Evolutionary conservation across 2,329 filamentous ascomycete species (phyloP).

Genomic region (Trichophyton schoenleinii): DNA sequence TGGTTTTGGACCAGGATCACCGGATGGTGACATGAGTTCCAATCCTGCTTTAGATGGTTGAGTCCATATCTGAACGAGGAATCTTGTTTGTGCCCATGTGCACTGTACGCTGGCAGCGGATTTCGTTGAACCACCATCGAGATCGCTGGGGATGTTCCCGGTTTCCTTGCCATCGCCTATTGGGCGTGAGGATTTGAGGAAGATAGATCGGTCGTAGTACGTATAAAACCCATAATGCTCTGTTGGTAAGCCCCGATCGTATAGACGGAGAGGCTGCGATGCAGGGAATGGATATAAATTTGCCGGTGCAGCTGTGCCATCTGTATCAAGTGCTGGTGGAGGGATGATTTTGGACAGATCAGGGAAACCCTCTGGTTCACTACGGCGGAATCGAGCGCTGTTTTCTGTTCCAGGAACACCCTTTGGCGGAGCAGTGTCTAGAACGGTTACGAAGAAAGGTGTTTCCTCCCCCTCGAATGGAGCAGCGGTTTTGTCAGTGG

Average conservation of each 20-base stretch:
- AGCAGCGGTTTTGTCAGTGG: constrained; percentile 60
- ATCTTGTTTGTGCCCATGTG: constrained; percentile 50
- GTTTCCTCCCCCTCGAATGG: constrained; percentile 73
- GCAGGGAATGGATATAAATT: constrained; percentile 56
- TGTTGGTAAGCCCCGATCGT: constrained; percentile 62
- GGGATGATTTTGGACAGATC: constrained; percentile 49
- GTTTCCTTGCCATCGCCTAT: constrained; percentile 34
- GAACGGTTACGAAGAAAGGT: constrained; percentile 73
- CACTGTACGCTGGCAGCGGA: constrained; percentile 38
- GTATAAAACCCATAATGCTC: constrained; percentile 94
- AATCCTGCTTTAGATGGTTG: constrained; percentile 22
- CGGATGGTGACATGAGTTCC: constrained; percentile 15
- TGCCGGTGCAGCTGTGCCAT: constrained; percentile 62
- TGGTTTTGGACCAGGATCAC: constrained; percentile 12
- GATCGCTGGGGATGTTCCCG: constrained; percentile 33
- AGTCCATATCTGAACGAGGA: constrained; percentile 53
- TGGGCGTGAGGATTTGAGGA: constrained; percentile 50
- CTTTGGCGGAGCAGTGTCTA: constrained; percentile 32
- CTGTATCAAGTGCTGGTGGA: constrained; percentile 46
- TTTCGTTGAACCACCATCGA: constrained; percentile 38
- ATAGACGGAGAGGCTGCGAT: constrained; percentile 68
- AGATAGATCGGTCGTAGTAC: constrained; percentile 80
- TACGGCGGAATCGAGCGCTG: constrained; percentile 12
- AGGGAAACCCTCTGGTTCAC: constrained; percentile 20
- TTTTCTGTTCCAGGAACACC: constrained; percentile 17